Conservation (phyloP, 2,329 filamentous ascomycete genomes). For the Graphilbum sp. region DNA sequence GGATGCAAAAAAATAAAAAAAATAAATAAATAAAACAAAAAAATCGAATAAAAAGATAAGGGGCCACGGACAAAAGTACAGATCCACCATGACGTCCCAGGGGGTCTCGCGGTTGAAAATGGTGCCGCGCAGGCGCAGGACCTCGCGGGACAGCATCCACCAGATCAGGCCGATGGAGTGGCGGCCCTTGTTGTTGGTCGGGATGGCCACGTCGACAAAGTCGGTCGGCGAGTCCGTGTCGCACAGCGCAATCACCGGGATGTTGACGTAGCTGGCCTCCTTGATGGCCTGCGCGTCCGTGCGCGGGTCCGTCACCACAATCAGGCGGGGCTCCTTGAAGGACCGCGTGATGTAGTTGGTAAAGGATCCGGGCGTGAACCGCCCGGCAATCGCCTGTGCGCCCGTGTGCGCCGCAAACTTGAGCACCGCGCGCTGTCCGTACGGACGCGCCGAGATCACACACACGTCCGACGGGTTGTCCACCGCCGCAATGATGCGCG, state of each 20-base stretch:
- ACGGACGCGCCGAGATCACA: slow-evolving; percentile 98
- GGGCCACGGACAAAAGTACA: slow-evolving; percentile 79
- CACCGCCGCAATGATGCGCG: slow-evolving; percentile 95
- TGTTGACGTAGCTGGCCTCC: slow-evolving; percentile 99
- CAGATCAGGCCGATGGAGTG: slow-evolving; percentile 97
- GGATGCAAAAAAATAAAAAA: background rate
- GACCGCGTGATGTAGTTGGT: slow-evolving; percentile 99
- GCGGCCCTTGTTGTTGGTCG: slow-evolving; percentile 99
- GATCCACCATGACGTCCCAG: slow-evolving; percentile 99
- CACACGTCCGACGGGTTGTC: slow-evolving; percentile 99
- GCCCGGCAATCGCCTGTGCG: slow-evolving; percentile 93
- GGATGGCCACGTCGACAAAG: slow-evolving; percentile 99
- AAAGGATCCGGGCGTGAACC: slow-evolving; percentile 99
- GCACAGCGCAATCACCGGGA: slow-evolving; percentile 96
- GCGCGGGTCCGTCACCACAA: slow-evolving; percentile 97
- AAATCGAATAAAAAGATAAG: background rate
- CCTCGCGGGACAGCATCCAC: slow-evolving; percentile 99
- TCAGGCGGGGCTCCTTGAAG: slow-evolving; percentile 99
- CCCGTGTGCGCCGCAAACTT: slow-evolving; percentile 99
- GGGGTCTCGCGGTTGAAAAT: slow-evolving; percentile 89
- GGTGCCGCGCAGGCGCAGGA: slow-evolving; percentile 95
- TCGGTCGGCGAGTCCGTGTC: slow-evolving; percentile 99
- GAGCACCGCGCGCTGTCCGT: slow-evolving; percentile 97
- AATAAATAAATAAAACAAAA: slow-evolving; percentile 18
- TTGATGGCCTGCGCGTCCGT: slow-evolving; percentile 99